Base-by-base conservation (phyloP, 2,329 filamentous ascomycete genomes). In the Trichophyton mentagrophytes region DNA sequence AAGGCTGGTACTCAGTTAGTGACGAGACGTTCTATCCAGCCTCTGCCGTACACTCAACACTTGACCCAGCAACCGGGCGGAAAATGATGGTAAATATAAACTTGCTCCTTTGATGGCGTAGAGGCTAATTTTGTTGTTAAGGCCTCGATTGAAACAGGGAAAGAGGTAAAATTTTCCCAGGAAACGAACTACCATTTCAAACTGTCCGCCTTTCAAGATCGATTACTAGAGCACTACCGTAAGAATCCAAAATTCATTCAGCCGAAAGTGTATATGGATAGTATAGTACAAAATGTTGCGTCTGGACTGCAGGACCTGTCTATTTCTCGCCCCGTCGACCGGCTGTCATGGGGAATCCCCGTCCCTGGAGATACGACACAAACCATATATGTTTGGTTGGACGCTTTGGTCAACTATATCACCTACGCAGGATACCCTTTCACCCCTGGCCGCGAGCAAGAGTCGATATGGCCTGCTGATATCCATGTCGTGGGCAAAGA, bases 351-450 rank as follows among this genome's bases (percentile, higher is more conserved):
- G 93, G 93, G 93, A 2, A 88, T 99, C 61, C 85, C 80, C 5
- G 93, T 96, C 27, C 93, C 93, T 0, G 86, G 85, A 59, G 93
- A 99, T 68, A 77, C 82, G 0, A 83, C 78, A 17, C 93, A 97
- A 73, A 97, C 91, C 2, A 92, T 99, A 61, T 99, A 99, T 69
- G 95, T 99, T 36, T 99, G 93, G 93, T 82, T 99, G 0, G 95
- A 99, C 74, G 93, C 93, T 1, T 82, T 99, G 33, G 81, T 97
- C 68, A 99, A 96, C 73, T 99, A 99, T 71, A 76, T 93, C 58
- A 96, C 91, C 15, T 89, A 86, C 64, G 83, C 90, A 1, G 90
- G 92, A 13, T 97, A 95, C 70, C 90, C 90, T 0, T 74, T 75
- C 38, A 90, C 84, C 0, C 85, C 88, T 0, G 84, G 84, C 1